phyloP scores from a whole-genome alignment of 1,139 yeast species.

The Yamadazyma triangularis region DNA sequence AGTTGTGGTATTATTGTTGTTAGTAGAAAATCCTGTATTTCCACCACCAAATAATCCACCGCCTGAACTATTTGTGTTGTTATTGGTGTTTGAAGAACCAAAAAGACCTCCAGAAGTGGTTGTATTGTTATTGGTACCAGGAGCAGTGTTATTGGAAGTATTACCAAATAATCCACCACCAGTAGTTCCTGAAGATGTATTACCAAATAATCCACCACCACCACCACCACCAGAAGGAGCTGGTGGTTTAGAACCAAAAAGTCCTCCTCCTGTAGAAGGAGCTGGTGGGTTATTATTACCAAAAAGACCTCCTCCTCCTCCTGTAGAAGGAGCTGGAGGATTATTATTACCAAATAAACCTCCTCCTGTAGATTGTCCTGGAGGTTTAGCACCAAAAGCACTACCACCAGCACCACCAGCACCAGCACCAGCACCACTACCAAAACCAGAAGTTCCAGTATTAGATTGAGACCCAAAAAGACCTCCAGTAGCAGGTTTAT shows the following conservation, averaged over 20 bases:
- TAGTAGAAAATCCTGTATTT: conserved; percentile 2
- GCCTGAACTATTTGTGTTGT: conserved; percentile 9
- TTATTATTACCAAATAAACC: conserved; percentile 6
- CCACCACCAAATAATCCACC: conserved; percentile 3
- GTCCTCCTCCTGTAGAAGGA: conserved; percentile 2
- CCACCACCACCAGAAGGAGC: conserved; percentile 4
- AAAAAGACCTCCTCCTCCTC: conserved; percentile 7
- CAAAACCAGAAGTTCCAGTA: conserved; percentile 25
- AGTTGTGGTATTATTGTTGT: conserved; percentile 4
- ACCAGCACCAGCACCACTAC: conserved; percentile 7
- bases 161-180: conserved; percentile 24
- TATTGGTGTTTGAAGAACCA: conserved; percentile 10
- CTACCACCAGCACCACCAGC: conserved; percentile 12
- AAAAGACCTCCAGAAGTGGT: conserved; percentile 16
- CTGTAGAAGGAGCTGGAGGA: conserved; percentile 7
- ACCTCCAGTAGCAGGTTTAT: conserved; percentile 5
- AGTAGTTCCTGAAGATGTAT: conserved; percentile 12
- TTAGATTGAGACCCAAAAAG: conserved; percentile 15
- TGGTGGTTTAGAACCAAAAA: conserved; percentile 8
- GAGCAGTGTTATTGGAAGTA: conserved; percentile 13
- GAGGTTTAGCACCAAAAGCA: conserved; percentile 15
- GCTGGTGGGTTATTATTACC: conserved; percentile 15
- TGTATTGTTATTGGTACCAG: conserved; percentile 4
- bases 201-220: conserved; percentile 30
- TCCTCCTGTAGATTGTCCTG: conserved; percentile 2